Base-by-base conservation (phyloP, 352 stramenopile genomes). In the Phytopythium cucurbitacearum region DNA sequence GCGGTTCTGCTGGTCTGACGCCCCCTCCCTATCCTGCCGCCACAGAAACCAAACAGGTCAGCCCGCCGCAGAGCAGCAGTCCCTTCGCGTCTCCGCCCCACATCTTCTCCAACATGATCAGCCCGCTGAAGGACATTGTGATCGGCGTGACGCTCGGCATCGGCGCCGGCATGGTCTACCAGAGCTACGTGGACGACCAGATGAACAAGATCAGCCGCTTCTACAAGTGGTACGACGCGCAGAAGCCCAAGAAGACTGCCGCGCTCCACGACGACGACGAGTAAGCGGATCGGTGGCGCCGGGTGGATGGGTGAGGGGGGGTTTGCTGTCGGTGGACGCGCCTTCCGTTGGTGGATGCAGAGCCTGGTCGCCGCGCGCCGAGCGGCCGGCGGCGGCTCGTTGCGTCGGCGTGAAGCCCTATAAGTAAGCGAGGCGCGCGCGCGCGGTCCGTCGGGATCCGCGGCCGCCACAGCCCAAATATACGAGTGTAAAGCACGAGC, bases 161-260 rank as follows among this genome's bases (percentile, higher is more conserved):
- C 46, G 56, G 64, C 44, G 58, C 59, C 15, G 81, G 56, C 59
- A 32, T 67, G 37, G n/a, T 76, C 33, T 94, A 82, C 80, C 80
- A 88, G 67, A 70, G 71, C 56, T 86, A 53, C 41, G 88, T 85
- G 64, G 66, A 87, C 57, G 60, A 53, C 45, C 76, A 92, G 63
- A 61, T 94, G 56, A 76, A 83, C 63, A 78, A 77, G 65, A 90
- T 88, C 60, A 73, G 73, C 60, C 56, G 62, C 57, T 94, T 75
- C 73, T 94, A 94, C 75, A 85, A 87, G 76, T 87, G 75, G 64
- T 80, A 90, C 65, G 79, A 92, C 56, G 59, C 60, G 48, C 75
- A 89, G 64, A 67, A 92, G 66, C 58, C 67, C 50, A 83, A 84
- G 65, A 90, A 87, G 77, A 67, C 64, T 35, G 52, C 67, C 28